Conservation (phyloP, 192 early-diverging fungal genomes). For the Coemansia erecta region DNA sequence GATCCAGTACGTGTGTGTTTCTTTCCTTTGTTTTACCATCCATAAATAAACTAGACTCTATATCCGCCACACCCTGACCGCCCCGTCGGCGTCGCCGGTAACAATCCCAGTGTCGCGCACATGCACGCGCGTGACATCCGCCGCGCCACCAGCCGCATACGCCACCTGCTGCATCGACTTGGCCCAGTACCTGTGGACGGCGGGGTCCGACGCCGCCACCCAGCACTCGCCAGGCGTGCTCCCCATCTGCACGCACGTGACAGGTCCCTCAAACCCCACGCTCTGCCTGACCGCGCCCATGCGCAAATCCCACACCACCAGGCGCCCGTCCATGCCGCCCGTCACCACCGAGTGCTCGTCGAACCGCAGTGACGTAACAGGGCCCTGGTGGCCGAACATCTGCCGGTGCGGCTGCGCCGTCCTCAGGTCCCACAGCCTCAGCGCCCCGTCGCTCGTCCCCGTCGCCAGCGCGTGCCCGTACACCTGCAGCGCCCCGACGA, state of each 20-base stretch:
- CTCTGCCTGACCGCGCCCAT: conserved; percentile 64
- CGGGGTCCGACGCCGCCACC: conserved; percentile 50
- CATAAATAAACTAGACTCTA: no score
- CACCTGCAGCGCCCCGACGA: conserved; percentile 71
- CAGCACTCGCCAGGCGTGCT: conserved; percentile 53
- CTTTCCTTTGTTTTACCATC: conserved; percentile 1
- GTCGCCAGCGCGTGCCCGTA: conserved; percentile 71
- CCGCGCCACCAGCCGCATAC: conserved; percentile 52
- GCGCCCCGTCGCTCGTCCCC: conserved; percentile 68
- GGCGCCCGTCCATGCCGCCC: conserved; percentile 65
- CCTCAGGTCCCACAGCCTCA: conserved; percentile 79
- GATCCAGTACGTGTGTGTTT: no score
- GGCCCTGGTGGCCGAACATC: conserved; percentile 62
- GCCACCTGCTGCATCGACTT: conserved; percentile 59
- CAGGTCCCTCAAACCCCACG: conserved; percentile 55
- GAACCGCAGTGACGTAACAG: conserved; percentile 64
- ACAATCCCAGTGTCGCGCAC: conserved; percentile 33
- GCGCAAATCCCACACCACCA: conserved; percentile 74
- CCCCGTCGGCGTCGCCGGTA: conserved; percentile 63
- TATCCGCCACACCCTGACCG: conserved; percentile 65
- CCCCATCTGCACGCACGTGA: conserved; percentile 35
- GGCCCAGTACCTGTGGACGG: conserved; percentile 59
- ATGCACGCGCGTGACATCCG: conserved; percentile 13
- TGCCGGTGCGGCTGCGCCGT: conserved; percentile 71
- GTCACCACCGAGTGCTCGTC: conserved; percentile 71